Evolutionary conservation across 192 early-diverging fungal species (phyloP), one percentile per base, ranked within the genome.

Genomic region (Linnemannia elongata): DNA sequence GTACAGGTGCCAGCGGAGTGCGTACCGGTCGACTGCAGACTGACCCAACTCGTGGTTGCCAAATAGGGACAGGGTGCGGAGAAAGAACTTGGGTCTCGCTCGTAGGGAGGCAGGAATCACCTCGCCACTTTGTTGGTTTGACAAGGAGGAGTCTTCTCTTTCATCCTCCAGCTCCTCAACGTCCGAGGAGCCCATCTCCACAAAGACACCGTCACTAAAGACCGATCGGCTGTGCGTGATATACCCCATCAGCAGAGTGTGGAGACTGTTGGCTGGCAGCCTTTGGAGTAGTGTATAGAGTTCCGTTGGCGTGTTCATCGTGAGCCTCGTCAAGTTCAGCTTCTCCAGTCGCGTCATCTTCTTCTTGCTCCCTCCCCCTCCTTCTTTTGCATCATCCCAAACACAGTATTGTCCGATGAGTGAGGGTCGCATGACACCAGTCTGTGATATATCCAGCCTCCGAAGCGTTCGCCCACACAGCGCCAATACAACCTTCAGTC

Each of bases 41-140:
- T 12, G 36, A 10, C 83, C 83, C 10, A 85, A 39, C 33, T 80
- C 68, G 8, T 74, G 18, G 42, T 85, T 85, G 2, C 83, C 83
- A 68, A 85, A 85, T 3, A 85, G 57, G 22, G 83, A 85, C 1
- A 85, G 74, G 2, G 83, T 85, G 18, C 79, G 77, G 52, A 85
- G 38, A 22, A 72, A 70, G 33, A 66, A 80, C 30, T 71, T 78
- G 12, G 63, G 52, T 9, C 20, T 47, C 7, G 52, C 0, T 8
- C 33, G 60, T 4, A 66, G 24, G 2, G 15, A 15, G 13, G 12
- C 10, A 15, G 60, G 60, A 66, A 66, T 66, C 1, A 13, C 12
- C 30, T 30, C 60, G 9, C n/a, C 60, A 30, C n/a, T 2, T 24
- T 27, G 24, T 27, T 57, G 55, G 4, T 24, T 27, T 9, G 24